Base-by-base conservation (phyloP, 257 asterid genomes). In the Scutellaria minor region DNA sequence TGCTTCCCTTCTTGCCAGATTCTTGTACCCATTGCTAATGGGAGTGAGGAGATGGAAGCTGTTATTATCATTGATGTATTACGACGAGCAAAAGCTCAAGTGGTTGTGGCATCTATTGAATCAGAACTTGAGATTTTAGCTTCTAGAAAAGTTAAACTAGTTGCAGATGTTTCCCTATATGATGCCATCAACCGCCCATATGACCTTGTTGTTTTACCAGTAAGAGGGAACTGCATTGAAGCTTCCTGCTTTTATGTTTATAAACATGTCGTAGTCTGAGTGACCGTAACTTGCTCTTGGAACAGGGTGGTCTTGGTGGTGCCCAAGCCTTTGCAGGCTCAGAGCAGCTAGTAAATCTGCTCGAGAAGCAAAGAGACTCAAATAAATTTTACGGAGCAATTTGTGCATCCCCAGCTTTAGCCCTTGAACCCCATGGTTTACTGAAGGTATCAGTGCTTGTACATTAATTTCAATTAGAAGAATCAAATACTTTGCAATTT, bases 11-110 rank as follows among this genome's bases (percentile, higher is more conserved):
- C 63, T 41, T 59, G 40, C 58, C 81, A 94, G 99, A 87, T 94
- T 82, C 99, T 94, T 82, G 99, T 94, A 41, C 99, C 99, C 58
- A 85, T 94, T 80, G 99, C 97, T 20, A 82, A 91, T 80, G 99
- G 99, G 58, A 84, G 87, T 7, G 99, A 94, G 80, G 99, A 94
- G 84, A 91, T 94, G 96, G 99, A 94, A 83, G 96, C 99, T 70
- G 85, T 87, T 72, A 84, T 84, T 52, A 91, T 94, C 64, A 86
- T 91, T 1, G 99, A 94, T 74, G 91, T 91, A 57, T 96, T 94
- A 50, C 90, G 96, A 66, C 85, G 97, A 67, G 97, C 97, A 78
- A 89, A 89, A 68, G 96, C 97, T 39, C 75, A 91, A 42, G 97
- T 94, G 63, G 86, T 91, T 20, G 97, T 94, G 79, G 97, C 97